Percentiles rank a stretch among this genome's conserved stretches.
Conservation (phyloP, 2,329 filamentous ascomycete genomes). For the Beauveria bassiana region DNA sequence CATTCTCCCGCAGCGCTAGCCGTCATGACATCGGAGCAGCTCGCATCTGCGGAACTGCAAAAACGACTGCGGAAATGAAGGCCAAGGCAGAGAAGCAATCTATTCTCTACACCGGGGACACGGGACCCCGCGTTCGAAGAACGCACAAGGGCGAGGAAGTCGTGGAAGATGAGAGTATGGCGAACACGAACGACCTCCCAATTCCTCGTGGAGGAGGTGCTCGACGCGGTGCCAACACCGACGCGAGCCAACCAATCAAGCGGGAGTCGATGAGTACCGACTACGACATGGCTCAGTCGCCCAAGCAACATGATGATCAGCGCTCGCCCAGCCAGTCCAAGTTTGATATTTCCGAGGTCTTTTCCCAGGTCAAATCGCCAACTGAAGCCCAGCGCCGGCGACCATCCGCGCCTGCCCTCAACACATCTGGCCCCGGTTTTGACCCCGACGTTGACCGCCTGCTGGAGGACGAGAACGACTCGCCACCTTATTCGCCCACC, state of each 20-base stretch:
- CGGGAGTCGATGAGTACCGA: constrained; percentile 26
- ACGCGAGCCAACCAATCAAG: constrained; percentile 20
- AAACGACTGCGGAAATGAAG: constrained; percentile 65
- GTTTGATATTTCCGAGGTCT: constrained; percentile 83
- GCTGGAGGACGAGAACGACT: constrained; percentile 72
- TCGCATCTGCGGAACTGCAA: constrained; percentile 87
- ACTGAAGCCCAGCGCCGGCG: constrained; percentile 39
- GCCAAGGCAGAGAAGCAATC: constrained; percentile 75
- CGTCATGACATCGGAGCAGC: constrained; percentile 82
- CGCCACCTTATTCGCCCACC: constrained; percentile 74
- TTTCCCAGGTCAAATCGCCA: constrained; percentile 75
- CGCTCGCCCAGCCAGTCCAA: constrained; percentile 48
- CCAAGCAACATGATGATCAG: constrained; percentile 38
- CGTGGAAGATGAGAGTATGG: constrained; percentile 62
- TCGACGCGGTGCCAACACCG: background rate
- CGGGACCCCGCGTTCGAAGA: constrained; percentile 67
- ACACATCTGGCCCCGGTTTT: constrained; percentile 52
- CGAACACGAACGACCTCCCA: constrained; percentile 22
- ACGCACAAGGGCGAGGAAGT: constrained; percentile 95
- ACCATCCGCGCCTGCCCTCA: constrained; percentile 38
- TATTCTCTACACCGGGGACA: constrained; percentile 67
- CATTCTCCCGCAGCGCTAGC: constrained; percentile 70
- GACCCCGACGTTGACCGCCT: constrained; percentile 89
- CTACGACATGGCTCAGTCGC: constrained; percentile 22
- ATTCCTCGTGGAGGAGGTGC: constrained; percentile 14